Base-by-base conservation (phyloP, 164 flowering plant genomes). In the Vitis amurensis region DNA sequence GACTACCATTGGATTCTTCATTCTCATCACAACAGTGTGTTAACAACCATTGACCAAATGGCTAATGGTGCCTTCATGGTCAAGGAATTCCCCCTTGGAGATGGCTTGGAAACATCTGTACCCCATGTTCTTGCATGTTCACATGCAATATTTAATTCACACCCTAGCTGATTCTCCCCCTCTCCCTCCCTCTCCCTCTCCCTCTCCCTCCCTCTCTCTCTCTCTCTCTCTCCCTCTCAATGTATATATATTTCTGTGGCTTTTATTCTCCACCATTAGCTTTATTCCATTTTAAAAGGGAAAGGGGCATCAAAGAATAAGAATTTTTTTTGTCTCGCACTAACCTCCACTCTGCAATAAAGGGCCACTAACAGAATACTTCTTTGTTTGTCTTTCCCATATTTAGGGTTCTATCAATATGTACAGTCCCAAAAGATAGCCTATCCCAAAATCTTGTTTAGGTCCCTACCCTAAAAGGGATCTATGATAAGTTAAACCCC, bases 271-370 rank as follows among this genome's bases (percentile, higher is more conserved):
- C 30, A 17, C 59, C 11, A 68, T 29, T 59, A 66, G 48, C 78
- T 75, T 78, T 78, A 78, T 79, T 73, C 78, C 31, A 55, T 19
- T 3, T 8, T 9, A 64, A 73, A 72, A 70, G 68, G 67, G 55
- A 68, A 50, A 49, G 56, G 66, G 73, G 79, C 16, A 75, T 70
- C 74, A 77, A 80, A 64, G 83, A 80, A 80, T 77, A 74, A 77
- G 80, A 71, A 68, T 76, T 71, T 71, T 49, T 63, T 52, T 50
- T 27, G 14, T 68, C 67, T 73, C 50, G 52, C 71, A 64, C 65
- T 74, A 78, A 74, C 65, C 59, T 71, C 78, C 78, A 78, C 81
- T 55, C 66, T 51, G 27, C 62, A 62, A 61, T 52, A 68, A 55
- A 68, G 61, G 63, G 29, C 29, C 30, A 56, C 13, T 47, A 53